Evolutionary conservation across 495 filamentous ascomycete genomes (phyloP), one percentile per base, ranked within the genome.

Genomic region (Aspergillus heteromorphus): DNA sequence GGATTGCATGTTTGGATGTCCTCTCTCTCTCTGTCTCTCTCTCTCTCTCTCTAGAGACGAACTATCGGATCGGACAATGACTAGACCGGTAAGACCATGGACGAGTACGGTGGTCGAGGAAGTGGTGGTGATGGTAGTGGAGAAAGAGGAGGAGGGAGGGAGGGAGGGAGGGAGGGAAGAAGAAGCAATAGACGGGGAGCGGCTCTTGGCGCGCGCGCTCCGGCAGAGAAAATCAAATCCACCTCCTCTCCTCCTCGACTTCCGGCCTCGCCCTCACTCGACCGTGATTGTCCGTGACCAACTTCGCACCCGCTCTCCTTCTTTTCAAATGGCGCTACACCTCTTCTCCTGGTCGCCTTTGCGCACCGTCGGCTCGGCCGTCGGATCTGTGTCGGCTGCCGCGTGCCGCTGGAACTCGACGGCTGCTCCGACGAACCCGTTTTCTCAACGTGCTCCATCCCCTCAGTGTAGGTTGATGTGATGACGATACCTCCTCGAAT

Each of bases 1-100:
- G 69, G 90, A 91, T 64, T 86, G 87, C 91, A 95, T 95, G 69
- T 62, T 70, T 63, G 58, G 38, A 36, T 27, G 49, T 10, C 31
- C 31, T 11, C 31, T 36, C 9, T 36, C 13, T 2, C 4, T 36
- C 3, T 3, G 23, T n/a, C n/a, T n/a, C n/a, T n/a, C n/a, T n/a
- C 23, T 27, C 4, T 4, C 23, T 27, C 4, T 27, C 3, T 27
- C 23, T 27, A 27, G 23, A 27, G 7, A 7, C 23, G 7, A 27
- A 27, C 23, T 3, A 27, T 27, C 23, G 23, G 23, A 27, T 27
- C 23, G 7, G 23, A 27, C 5, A 43, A 20, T 9, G 40, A 23
- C 21, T 13, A 29, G 43, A 16, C 5, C 13, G 21, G 13, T 2
- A n/a, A n/a, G n/a, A n/a, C 6, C 17, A 45, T 29, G 20, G 11